Conservation (phyloP, 1,284 basidiomycete genomes). For the Sanghuangporus sanghuang region DNA sequence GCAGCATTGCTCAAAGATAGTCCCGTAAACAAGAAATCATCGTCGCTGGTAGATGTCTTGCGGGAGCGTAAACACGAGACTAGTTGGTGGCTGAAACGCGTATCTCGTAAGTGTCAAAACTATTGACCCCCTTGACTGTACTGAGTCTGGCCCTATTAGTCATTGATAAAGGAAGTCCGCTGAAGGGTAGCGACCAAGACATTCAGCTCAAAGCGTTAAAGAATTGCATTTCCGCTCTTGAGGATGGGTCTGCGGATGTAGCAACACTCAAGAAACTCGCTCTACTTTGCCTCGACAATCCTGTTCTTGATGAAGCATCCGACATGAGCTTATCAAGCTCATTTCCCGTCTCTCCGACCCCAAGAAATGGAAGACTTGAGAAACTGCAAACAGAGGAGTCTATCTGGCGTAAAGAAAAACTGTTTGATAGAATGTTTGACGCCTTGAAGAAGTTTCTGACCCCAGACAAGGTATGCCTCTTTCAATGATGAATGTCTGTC, state of each 20-base stretch:
- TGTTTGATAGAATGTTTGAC: constrained; percentile 60
- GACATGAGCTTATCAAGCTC: constrained; percentile 34
- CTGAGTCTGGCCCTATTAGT: constrained; percentile 31
- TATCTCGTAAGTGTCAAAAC: constrained; percentile 45
- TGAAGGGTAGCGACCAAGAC: constrained; percentile 32
- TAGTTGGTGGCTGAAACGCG: constrained; percentile 75
- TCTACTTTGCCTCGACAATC: constrained; percentile 54
- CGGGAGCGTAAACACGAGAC: constrained; percentile 55
- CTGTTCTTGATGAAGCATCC: constrained; percentile 30
- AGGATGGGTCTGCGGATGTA: constrained; percentile 45
- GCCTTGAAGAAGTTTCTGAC: constrained; percentile 57
- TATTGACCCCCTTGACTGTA: background rate
- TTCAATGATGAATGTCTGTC: constrained; percentile 17
- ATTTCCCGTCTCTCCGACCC: constrained; percentile 45
- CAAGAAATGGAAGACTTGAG: constrained; percentile 34
- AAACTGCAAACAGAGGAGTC: constrained; percentile 41
- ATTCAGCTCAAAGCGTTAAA: constrained; percentile 47
- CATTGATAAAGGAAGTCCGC: constrained; percentile 40
- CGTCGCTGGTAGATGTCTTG: constrained; percentile 60
- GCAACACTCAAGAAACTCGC: constrained; percentile 55
- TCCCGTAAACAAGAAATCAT: constrained; percentile 50
- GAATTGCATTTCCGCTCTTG: constrained; percentile 46
- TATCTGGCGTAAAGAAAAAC: constrained; percentile 63
- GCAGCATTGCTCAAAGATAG: constrained; percentile 77
- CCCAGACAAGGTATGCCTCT: constrained; percentile 44